A percentile compares a stretch with the other conserved stretches of the same genome.
Evolutionary conservation across 345 rosid species (phyloP).

Genomic region (Mallotus nudiflorus): DNA sequence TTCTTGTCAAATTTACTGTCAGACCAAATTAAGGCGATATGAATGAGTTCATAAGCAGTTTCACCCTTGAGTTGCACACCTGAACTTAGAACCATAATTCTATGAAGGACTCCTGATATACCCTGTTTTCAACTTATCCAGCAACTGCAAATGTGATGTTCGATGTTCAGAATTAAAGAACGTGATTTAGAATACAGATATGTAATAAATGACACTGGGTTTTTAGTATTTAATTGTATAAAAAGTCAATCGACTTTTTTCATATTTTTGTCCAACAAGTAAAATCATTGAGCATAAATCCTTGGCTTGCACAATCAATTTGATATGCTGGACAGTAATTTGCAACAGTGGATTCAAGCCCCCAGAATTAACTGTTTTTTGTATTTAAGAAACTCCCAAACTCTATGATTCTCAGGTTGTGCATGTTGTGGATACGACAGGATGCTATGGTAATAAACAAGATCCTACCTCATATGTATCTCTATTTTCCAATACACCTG

Average conservation of each 20-base stretch:
- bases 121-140: not conserved
- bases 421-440: conserved; percentile 82
- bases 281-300: not conserved
- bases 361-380: conserved; percentile 3
- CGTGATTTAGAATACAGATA: not conserved
- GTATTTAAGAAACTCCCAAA: conserved; percentile 1
- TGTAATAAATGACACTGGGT: not conserved
- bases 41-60: not conserved
- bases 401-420: conserved; percentile 59
- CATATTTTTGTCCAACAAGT: not conserved
- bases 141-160: not conserved
- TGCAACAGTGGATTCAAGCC: not conserved
- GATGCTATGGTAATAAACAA: conserved; percentile 39
- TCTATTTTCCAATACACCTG: conserved; percentile 80
- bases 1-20: not conserved
- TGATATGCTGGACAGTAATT: not conserved
- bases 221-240: not conserved
- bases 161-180: not conserved
- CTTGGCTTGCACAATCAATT: not conserved
- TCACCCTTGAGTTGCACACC: not conserved
- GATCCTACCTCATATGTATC: conserved; percentile 59
- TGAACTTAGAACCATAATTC: too few species aligned
- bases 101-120: not conserved
- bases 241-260: not conserved
- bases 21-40: not conserved